Percentiles rank a stretch among this genome's conserved stretches.
These are phyloP conservation scores for Wickerhamiella kazuoi DNA, from an alignment of 805 yeast genomes.

Conservation along the genomic window DNA sequence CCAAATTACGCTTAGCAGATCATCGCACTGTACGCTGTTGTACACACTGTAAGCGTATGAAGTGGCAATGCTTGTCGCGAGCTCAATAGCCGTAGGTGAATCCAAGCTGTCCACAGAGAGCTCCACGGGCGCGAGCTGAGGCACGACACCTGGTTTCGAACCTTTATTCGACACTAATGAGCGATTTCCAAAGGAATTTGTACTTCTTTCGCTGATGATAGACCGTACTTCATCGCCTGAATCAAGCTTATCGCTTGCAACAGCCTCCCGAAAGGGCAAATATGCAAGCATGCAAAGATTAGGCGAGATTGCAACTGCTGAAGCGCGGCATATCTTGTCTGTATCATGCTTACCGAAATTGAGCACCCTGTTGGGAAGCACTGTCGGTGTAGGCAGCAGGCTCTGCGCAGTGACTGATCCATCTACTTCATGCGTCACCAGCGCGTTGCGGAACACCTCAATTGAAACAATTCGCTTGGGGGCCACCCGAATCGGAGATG, in stretches of 20 bases:
- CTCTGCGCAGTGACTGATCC: slow-evolving; percentile 14
- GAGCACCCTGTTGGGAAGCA: slow-evolving; percentile 3
- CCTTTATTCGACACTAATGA: no score
- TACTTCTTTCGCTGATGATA: no score
- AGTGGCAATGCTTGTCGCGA: slow-evolving; percentile 43
- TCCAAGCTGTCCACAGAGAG: slow-evolving; percentile 3
- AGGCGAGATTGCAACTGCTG: slow-evolving; percentile 20
- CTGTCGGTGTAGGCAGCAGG: slow-evolving; percentile 7
- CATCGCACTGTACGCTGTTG: slow-evolving; percentile 50
- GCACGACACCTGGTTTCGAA: slow-evolving; percentile 2
- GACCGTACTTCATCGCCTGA: no score
- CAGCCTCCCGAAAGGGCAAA: no score
- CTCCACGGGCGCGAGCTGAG: slow-evolving; percentile 10
- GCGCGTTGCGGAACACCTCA: slow-evolving; percentile 9
- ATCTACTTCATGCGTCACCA: slow-evolving; percentile 9
- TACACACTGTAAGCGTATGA: slow-evolving; percentile 57
- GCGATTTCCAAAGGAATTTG: no score
- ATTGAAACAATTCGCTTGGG: not conserved
- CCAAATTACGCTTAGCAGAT: slow-evolving; percentile 41
- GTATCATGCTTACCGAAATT: slow-evolving; percentile 1
- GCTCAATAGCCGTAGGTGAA: slow-evolving; percentile 3
- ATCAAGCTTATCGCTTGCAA: no score
- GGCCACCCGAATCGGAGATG: not conserved
- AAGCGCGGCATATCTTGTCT: slow-evolving; percentile 1
- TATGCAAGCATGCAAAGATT: slow-evolving; percentile 17